Percentiles rank a stretch among this genome's conserved stretches.
Conservation (phyloP, 441 rosid species). For the Erodium trifolium region DNA sequence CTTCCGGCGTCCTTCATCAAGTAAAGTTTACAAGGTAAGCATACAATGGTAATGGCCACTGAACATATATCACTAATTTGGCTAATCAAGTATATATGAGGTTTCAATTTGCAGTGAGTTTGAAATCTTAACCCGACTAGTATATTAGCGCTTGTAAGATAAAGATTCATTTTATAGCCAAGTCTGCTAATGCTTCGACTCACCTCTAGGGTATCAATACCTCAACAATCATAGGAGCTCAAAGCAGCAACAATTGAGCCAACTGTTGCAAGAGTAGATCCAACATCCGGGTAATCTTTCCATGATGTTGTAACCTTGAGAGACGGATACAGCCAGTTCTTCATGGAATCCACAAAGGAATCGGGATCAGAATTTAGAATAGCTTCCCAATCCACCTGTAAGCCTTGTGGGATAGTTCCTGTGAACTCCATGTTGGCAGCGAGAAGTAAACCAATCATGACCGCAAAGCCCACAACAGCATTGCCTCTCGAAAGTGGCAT, state of each 20-base stretch:
- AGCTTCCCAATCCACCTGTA: conserved; percentile 97
- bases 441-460: conserved; percentile 73
- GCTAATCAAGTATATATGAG: neutral
- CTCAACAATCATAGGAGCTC: conserved; percentile 57
- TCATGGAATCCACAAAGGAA: conserved; percentile 50
- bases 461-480: conserved; percentile 75
- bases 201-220: conserved; percentile 27
- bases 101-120: neutral
- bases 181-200: conserved; percentile 13
- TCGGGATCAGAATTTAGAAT: conserved; percentile 61
- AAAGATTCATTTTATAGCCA: neutral
- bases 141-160: neutral
- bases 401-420: conserved; percentile 58
- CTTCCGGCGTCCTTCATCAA: neutral
- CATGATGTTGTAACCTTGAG: conserved; percentile 64
- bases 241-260: conserved; percentile 85
- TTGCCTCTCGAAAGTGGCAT: conserved; percentile 98
- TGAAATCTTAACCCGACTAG: neutral
- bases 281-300: conserved; percentile 77
- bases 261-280: conserved; percentile 63
- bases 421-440: conserved; percentile 91
- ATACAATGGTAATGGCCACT: neutral
- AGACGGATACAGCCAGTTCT: conserved; percentile 75
- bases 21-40: neutral
- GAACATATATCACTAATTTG: neutral